phyloP scores from a whole-genome alignment of 129 eudicot genomes.

The Saussurea involucrata region DNA sequence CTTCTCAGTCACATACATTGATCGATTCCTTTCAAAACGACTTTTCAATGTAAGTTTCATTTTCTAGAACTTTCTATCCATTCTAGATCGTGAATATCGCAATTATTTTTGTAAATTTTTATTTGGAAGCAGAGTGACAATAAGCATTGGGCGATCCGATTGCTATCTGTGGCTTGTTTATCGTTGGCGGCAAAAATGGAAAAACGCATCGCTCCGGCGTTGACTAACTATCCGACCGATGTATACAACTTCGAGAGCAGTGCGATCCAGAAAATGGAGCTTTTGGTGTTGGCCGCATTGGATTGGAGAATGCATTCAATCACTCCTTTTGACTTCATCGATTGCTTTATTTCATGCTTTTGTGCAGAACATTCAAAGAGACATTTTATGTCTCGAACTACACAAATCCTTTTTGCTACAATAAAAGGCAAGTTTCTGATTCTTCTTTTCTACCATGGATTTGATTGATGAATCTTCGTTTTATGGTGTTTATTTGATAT shows the following conservation, averaged over 20 bases:
- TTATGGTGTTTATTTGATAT: neutral
- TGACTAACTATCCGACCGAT: conserved; percentile 26
- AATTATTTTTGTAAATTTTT: neutral
- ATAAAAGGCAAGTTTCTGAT: conserved; percentile 34
- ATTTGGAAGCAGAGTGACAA: conserved; percentile 38
- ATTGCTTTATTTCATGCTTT: conserved; percentile 38
- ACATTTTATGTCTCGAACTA: conserved; percentile 10
- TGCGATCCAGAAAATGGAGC: conserved; percentile 63
- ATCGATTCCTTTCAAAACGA: conserved; percentile 52
- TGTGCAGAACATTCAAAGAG: neutral
- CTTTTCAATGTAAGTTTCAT: conserved; percentile 37
- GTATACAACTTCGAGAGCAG: conserved; percentile 29
- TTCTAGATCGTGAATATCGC: neutral
- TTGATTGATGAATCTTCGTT: neutral
- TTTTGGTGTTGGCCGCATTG: conserved; percentile 47
- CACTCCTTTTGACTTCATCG: conserved; percentile 55
- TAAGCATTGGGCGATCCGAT: conserved; percentile 50
- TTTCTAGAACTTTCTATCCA: neutral
- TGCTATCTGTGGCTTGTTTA: conserved; percentile 59
- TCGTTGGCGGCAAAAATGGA: conserved; percentile 73
- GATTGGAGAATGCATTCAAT: conserved; percentile 59
- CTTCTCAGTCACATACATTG: conserved; percentile 55
- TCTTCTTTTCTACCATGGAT: neutral
- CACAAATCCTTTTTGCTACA: conserved; percentile 37
- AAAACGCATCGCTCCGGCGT: conserved; percentile 26